phyloP scores from a whole-genome alignment of 192 early-diverging fungal species.

The Coemansia sp. region DNA sequence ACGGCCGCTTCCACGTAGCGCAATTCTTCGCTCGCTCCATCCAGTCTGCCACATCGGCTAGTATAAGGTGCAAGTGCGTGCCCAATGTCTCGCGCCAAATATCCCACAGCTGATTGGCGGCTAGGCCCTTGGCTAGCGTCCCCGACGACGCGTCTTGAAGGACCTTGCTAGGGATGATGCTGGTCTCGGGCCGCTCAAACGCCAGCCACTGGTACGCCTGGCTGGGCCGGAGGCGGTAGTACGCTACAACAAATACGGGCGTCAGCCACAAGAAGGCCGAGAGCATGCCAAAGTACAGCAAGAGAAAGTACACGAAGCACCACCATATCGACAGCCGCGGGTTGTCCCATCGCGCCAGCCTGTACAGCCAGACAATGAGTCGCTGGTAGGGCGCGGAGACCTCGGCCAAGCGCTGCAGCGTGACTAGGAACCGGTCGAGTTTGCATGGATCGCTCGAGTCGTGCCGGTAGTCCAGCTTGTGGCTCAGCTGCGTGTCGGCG shows the following conservation, averaged over 20 bases:
- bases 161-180: constrained; percentile 48
- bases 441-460: constrained; percentile 49
- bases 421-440: constrained; percentile 48
- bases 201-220: constrained; percentile 54
- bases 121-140: constrained; percentile 47
- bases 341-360: constrained; percentile 56
- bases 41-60: constrained; percentile 55
- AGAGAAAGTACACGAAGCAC: constrained; percentile 47
- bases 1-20: constrained; percentile 55
- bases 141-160: constrained; percentile 50
- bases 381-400: constrained; percentile 57
- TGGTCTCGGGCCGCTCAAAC: constrained; percentile 55
- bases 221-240: constrained; percentile 54
- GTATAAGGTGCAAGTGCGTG: constrained; percentile 40
- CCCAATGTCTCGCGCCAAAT: constrained; percentile 56
- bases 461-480: constrained; percentile 57
- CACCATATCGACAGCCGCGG: constrained; percentile 48
- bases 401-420: constrained; percentile 52
- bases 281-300: constrained; percentile 48
- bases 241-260: constrained; percentile 50
- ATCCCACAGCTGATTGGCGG: constrained; percentile 53
- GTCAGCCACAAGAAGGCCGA: constrained; percentile 36
- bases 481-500: constrained; percentile 45
- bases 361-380: constrained; percentile 51
- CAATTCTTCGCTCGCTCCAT: constrained; percentile 59